Evolutionary conservation across 2,329 filamentous ascomycete species (phyloP), one percentile per base, ranked within the genome.

Genomic region (Microthyrium microscopicum): DNA sequence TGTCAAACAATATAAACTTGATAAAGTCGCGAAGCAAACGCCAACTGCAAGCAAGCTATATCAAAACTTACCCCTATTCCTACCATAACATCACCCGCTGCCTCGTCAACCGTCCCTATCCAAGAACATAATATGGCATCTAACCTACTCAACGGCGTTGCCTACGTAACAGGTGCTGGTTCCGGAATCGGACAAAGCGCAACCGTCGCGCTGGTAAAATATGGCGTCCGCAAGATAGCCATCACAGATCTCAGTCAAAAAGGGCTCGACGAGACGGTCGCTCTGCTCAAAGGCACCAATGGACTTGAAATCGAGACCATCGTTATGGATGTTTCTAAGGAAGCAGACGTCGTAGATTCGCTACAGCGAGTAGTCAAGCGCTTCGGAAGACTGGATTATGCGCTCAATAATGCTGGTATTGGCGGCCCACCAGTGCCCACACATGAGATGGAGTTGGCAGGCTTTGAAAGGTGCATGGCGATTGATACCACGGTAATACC

Each of bases 321-420:
- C 3, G 41, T 54, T 20, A 44, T 66, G 15, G 60, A 72, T 42
- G 64, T 71, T 4, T 49, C 55, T 11, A 48, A 59, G 24, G 51
- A 58, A 29, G 43, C 40, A 2, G 52, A 58, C 13, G 57, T 70
- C 5, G 53, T 59, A n/a, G 40, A 49, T 3, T 58, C 54, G 15
- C 47, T 72, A 5, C 47, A 50, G 2, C 44, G 54, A 29, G 54
- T 55, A 1, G 58, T 58, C 2, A 44, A 50, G 11, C 45, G 51
- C 30, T 71, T 70, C 44, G 65, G 65, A 6, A 53, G 67, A 3
- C 51, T 73, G 26, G 68, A 73, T 41, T 55, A 68, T 22, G 66
- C 64, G 0, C 55, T 71, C 31, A 70, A 72, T 43, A 64, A 66
- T 26, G 68, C 68, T 2, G 68, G 67, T 3, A 57, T 71, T 18